Base-by-base conservation (phyloP, 2,329 filamentous ascomycete species). In the Colletotrichum magnum region DNA sequence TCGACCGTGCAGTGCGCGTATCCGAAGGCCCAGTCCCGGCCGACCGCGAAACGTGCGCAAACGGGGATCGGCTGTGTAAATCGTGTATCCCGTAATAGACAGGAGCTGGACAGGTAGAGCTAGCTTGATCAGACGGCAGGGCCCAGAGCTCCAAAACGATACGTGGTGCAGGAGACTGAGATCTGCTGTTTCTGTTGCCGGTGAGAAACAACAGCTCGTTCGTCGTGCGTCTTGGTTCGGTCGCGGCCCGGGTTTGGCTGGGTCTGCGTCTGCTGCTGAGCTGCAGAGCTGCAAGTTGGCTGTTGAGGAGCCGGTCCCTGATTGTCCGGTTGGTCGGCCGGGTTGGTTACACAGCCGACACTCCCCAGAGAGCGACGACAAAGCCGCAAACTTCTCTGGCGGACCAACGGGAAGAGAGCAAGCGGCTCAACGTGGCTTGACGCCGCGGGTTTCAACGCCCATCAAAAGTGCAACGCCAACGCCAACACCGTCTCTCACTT, bases 391-490 rank as follows among this genome's bases (percentile, higher is more conserved):
- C 7, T 10, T 36, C 2, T n/a, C 32, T 36, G 32, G 32, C 32
- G 32, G 32, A 47, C 59, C 60, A 58, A 64, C 53, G 43, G 48
- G 26, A 43, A 53, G 15, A 32, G 58, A 43, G 58, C 12, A 43
- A 28, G 41, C 43, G 43, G 28, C 60, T 36, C 39, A 36, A 41
- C 16, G 53, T 64, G 65, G 60, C 65, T 58, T 64, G 53, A 64
- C 65, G 53, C 65, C 59, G 48, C 41, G 53, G n/a, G 65, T 64
- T 68, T 54, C 60, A 43, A 64, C 47, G 13, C 18, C 26, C 52
- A 58, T 24, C 59, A 15, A 52, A 60, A 60, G 32, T 36, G 32
- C 32, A 36, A 36, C 21, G 21, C 21, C 21, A 24, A 52, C 41
- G 28, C 9, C 24, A 60, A 18, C 32, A 36, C 18, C 47, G 47